Evolutionary conservation across 2,329 filamentous ascomycete species (phyloP).

Genomic region (Colletotrichum sp.): DNA sequence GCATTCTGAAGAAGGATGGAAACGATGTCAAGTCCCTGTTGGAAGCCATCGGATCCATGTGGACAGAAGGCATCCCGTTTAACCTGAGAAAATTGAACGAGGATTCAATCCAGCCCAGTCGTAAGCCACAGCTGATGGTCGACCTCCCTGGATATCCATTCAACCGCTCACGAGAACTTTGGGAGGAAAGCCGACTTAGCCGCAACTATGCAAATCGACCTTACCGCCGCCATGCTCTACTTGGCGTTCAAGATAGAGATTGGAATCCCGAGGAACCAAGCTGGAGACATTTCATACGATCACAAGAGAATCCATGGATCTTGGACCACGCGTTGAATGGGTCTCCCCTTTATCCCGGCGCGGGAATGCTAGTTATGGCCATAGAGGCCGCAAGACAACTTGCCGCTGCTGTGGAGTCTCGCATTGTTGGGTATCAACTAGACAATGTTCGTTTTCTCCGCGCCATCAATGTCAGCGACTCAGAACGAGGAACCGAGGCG

Average conservation of each 20-base stretch:
- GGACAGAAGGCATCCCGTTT: not conserved
- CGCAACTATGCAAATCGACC: slow-evolving; percentile 46
- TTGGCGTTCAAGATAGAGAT: slow-evolving; percentile 50
- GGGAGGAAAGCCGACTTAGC: slow-evolving; percentile 56
- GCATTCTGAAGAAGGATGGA: not conserved
- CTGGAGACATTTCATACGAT: slow-evolving; percentile 54
- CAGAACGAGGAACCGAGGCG: not conserved
- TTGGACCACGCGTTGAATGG: slow-evolving; percentile 51
- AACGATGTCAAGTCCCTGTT: not conserved
- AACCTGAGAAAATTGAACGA: not conserved
- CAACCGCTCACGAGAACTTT: slow-evolving; percentile 57
- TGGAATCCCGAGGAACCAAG: slow-evolving; percentile 47
- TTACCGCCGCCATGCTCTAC: slow-evolving; percentile 53
- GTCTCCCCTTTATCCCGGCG: slow-evolving; percentile 54
- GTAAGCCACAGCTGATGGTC: slow-evolving; percentile 30
- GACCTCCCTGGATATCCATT: slow-evolving; percentile 60
- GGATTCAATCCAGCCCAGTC: not conserved
- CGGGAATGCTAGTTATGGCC: slow-evolving; percentile 55
- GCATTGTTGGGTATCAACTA: not conserved
- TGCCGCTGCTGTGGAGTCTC: not conserved
- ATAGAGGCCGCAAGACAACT: slow-evolving; percentile 49
- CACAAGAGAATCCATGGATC: slow-evolving; percentile 57
- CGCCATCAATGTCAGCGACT: not conserved
- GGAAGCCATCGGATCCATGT: not conserved
- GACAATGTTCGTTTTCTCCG: not conserved